phyloP scores from a whole-genome alignment of 139 green algal species.

The Micromonas pusilla region DNA sequence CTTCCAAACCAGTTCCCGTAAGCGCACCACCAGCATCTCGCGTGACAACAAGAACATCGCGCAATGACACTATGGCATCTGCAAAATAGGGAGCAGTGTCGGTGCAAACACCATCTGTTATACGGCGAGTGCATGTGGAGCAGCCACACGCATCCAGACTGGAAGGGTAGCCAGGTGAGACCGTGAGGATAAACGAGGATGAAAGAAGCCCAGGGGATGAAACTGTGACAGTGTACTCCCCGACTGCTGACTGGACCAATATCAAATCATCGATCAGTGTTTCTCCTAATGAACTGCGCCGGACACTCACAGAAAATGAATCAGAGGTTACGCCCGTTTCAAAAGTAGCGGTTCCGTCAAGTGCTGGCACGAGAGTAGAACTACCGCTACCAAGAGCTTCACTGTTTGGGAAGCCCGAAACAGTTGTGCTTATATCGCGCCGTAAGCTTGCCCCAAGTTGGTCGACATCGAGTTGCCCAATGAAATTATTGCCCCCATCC shows the following conservation, averaged over 20 bases:
- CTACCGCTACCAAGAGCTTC: neutral
- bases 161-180: neutral
- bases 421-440: neutral
- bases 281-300: neutral
- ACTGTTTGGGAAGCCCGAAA: neutral
- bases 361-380: too few species aligned
- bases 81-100: neutral
- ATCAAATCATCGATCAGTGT: neutral
- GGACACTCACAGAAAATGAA: neutral
- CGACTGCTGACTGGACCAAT: neutral
- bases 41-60: neutral
- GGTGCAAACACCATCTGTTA: neutral
- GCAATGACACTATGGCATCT: neutral
- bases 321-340: neutral
- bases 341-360: neutral
- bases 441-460: neutral
- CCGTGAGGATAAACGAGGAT: neutral
- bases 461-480: neutral
- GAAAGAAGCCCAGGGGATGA: neutral
- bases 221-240: neutral
- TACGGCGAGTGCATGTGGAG: neutral
- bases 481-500: neutral
- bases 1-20: neutral
- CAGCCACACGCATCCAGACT: neutral
- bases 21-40: neutral